Conservation (phyloP, 2,329 filamentous ascomycete species). For the Microcyclospora pomicola region DNA sequence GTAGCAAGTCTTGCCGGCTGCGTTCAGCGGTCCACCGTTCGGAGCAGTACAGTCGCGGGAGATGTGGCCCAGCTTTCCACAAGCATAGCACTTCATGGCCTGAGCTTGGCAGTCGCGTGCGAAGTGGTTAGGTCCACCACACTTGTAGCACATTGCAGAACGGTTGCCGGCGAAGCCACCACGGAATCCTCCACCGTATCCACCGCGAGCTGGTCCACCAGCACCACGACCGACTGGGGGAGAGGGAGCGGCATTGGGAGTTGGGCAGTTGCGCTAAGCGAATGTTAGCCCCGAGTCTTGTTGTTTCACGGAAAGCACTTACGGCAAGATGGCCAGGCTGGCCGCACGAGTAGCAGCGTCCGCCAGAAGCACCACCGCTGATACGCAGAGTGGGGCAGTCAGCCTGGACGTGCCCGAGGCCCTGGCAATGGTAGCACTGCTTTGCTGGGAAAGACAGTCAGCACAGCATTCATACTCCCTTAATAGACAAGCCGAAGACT, state of each 20-base stretch:
- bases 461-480: conserved; percentile 2
- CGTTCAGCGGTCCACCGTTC: conserved; percentile 90
- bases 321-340: conserved; percentile 85
- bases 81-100: conserved; percentile 97
- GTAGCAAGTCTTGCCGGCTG: conserved; percentile 96
- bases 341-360: conserved; percentile 94
- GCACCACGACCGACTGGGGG: conserved; percentile 44
- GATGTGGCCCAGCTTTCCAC: conserved; percentile 89
- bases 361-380: conserved; percentile 64
- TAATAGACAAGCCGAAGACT: conserved; percentile 20
- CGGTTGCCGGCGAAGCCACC: conserved; percentile 61
- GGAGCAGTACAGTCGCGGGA: conserved; percentile 90
- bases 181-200: conserved; percentile 51
- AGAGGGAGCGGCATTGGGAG: conserved; percentile 49
- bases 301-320: conserved; percentile 26
- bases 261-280: conserved; percentile 64
- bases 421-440: conserved; percentile 99
- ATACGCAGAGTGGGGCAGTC: conserved; percentile 94
- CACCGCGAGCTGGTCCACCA: conserved; percentile 52
- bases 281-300: conserved; percentile 5
- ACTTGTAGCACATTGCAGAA: conserved; percentile 55
- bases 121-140: conserved; percentile 86
- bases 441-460: conserved; percentile 49
- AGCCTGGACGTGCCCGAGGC: conserved; percentile 92
- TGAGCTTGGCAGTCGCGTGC: conserved; percentile 96